Conservation (phyloP, 2,329 filamentous ascomycete genomes). For the Boeremia lycopersici region DNA sequence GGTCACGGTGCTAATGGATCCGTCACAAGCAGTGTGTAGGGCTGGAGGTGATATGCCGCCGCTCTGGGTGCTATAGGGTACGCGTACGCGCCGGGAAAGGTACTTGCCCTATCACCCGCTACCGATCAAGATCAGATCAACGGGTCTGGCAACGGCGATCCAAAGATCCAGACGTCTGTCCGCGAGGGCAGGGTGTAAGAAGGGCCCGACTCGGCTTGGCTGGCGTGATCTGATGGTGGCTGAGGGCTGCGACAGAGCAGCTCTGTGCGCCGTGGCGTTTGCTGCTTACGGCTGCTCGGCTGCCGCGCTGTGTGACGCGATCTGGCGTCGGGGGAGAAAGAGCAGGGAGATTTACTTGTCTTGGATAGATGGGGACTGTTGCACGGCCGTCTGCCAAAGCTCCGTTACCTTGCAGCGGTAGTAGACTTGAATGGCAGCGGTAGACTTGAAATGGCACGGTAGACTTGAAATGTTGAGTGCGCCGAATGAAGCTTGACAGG, state of each 20-base stretch:
- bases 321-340: constrained; percentile 15
- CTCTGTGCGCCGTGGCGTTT: constrained; percentile 7
- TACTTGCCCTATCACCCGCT: neutral
- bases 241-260: constrained; percentile 3
- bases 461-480: no score
- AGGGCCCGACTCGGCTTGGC: neutral
- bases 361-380: constrained; percentile 21
- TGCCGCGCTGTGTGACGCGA: constrained; percentile 26
- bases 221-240: constrained; percentile 6
- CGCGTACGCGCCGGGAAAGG: constrained; percentile 7
- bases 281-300: constrained; percentile 7
- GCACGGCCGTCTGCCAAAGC: no score
- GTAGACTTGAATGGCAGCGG: no score
- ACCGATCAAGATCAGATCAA: neutral
- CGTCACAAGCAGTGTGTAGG: neutral
- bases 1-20: neutral
- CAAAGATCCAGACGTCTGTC: neutral
- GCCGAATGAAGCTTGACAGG: neutral
- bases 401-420: no score
- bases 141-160: neutral
- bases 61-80: constrained; percentile 9
- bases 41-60: neutral
- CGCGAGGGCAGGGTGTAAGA: neutral
- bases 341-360: constrained; percentile 26
- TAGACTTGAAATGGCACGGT: no score